Evolutionary conservation across 2,329 filamentous ascomycete species (phyloP).

Genomic region (Alternaria sp.): DNA sequence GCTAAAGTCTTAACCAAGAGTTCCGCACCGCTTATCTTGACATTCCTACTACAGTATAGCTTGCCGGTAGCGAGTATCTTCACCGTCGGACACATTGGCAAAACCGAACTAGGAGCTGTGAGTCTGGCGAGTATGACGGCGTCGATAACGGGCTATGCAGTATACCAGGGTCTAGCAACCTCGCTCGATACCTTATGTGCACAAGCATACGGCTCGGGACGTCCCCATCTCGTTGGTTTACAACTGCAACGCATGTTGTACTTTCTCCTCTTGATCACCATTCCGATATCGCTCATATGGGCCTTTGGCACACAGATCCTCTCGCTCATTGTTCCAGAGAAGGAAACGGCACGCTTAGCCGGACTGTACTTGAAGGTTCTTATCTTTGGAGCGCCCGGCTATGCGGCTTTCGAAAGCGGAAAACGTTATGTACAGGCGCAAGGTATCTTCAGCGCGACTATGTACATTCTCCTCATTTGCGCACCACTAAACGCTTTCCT

Average conservation of each 20-base stretch:
- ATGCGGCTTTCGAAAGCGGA: constrained; percentile 75
- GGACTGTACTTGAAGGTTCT: constrained; percentile 76
- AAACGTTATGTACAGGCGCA: constrained; percentile 92
- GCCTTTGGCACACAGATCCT: constrained; percentile 70
- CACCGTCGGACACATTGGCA: constrained; percentile 58
- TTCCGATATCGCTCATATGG: constrained; percentile 78
- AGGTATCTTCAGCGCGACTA: constrained; percentile 80
- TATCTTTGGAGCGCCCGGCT: constrained; percentile 74
- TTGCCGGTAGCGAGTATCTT: constrained; percentile 57
- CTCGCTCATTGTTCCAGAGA: constrained; percentile 69
- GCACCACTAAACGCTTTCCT: constrained; percentile 81
- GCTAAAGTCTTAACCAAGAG: constrained; percentile 74
- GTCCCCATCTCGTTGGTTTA: constrained; percentile 84
- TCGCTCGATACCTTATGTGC: constrained; percentile 91
- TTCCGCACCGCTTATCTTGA: constrained; percentile 53
- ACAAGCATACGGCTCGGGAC: constrained; percentile 91
- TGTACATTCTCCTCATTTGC: constrained; percentile 82
- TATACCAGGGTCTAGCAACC: constrained; percentile 74
- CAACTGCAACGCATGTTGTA: constrained; percentile 82
- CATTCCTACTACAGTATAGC: constrained; percentile 57
- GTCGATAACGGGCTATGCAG: constrained; percentile 56
- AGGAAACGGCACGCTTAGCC: constrained; percentile 72
- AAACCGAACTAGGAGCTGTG: constrained; percentile 56
- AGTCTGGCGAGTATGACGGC: constrained; percentile 57
- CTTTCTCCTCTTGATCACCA: constrained; percentile 74